Evolutionary conservation across 441 rosid genomes (phyloP).

Genomic region (Croton setiger): DNA sequence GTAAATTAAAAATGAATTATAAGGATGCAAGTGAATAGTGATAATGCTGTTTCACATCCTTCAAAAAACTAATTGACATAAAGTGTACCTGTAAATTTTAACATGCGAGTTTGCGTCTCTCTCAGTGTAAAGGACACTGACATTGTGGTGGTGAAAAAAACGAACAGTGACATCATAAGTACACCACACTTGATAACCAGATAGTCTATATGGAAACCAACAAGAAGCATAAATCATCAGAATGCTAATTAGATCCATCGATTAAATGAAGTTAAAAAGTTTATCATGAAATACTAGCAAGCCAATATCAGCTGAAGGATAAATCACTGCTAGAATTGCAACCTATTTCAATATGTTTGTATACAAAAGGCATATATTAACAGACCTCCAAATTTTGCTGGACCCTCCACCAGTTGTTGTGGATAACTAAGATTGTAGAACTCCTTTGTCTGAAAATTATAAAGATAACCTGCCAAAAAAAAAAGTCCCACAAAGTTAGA

Average conservation of each 20-base stretch:
- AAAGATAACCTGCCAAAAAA: constrained; percentile 82
- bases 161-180: constrained; percentile 98
- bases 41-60: constrained; percentile 8
- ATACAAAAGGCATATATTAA: constrained; percentile 16
- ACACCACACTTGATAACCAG: constrained; percentile 98
- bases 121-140: constrained; percentile 96
- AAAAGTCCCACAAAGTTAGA: constrained; percentile 11
- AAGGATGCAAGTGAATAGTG: constrained; percentile 2
- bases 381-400: constrained; percentile 89
- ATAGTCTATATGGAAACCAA: constrained; percentile 60
- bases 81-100: constrained; percentile 82
- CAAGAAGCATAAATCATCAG: constrained; percentile 13
- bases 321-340: constrained; percentile 6
- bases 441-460: constrained; percentile 85
- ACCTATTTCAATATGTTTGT: not conserved
- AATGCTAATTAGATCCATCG: not conserved
- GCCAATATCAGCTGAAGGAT: not conserved
- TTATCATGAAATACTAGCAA: not conserved
- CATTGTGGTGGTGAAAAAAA: constrained; percentile 98
- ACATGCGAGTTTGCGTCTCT: constrained; percentile 98
- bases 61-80: constrained; percentile 17
- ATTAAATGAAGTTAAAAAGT: not conserved
- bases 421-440: constrained; percentile 90
- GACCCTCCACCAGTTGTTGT: constrained; percentile 72
- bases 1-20: not conserved